A percentile compares a stretch with the other conserved stretches of the same genome.
Evolutionary conservation across 2,329 filamentous ascomycete species (phyloP).

Genomic region (Aspergillus caelatus): DNA sequence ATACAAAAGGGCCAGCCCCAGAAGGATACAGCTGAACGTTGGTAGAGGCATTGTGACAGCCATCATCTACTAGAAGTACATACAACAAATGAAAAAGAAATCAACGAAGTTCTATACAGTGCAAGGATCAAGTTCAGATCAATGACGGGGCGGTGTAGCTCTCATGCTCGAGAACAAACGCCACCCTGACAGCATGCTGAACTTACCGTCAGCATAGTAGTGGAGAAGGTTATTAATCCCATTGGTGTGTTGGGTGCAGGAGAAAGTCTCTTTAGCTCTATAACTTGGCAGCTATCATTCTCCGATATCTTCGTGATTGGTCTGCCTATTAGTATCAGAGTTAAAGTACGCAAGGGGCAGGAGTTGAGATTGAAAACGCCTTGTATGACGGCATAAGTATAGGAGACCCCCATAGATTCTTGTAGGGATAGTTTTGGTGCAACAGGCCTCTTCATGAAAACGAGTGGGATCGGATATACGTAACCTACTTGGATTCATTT

Average conservation of each 20-base stretch:
- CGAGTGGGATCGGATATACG: too few species aligned
- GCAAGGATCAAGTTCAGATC: background rate
- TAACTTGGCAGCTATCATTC: too few species aligned
- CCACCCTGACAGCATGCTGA: too few species aligned
- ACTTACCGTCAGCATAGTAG: background rate
- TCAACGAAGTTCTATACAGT: background rate
- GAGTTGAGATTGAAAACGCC: too few species aligned
- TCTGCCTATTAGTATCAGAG: background rate
- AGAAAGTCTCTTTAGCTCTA: too few species aligned
- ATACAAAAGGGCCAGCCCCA: constrained; percentile 2
- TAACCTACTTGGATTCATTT: too few species aligned
- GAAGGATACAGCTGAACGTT: background rate
- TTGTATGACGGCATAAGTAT: too few species aligned
- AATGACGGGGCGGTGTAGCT: background rate
- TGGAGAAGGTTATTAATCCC: background rate
- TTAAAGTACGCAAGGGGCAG: background rate
- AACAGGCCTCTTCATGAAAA: background rate
- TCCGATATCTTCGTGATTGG: background rate
- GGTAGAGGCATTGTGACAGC: constrained; percentile 1
- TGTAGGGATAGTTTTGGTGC: too few species aligned
- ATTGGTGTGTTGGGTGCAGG: background rate
- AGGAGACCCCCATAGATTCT: too few species aligned
- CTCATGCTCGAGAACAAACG: background rate
- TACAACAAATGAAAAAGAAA: background rate
- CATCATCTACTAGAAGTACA: background rate